Evolutionary conservation across 495 filamentous ascomycete species (phyloP).

Genomic region (Trypethelium eluteriae): DNA sequence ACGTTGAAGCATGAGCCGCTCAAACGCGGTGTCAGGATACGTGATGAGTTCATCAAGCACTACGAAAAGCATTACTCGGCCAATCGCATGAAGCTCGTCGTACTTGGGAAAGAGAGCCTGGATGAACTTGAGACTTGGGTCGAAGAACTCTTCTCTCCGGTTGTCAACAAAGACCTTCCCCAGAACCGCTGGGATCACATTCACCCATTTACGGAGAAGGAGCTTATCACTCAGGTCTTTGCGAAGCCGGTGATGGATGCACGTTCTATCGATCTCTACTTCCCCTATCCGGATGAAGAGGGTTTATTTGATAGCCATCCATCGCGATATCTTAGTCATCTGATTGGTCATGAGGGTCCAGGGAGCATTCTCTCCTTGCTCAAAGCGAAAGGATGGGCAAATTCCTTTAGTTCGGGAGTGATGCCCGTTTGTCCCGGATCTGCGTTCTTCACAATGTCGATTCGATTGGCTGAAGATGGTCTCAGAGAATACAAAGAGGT

Average conservation of each 20-base stretch:
- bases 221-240: conserved; percentile 75
- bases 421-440: conserved; percentile 73
- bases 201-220: conserved; percentile 56
- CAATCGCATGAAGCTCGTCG: conserved; percentile 91
- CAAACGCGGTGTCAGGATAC: conserved; percentile 73
- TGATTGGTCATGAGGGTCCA: conserved; percentile 95
- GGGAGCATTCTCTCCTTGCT: conserved; percentile 93
- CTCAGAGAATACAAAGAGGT: conserved; percentile 80
- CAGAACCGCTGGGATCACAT: conserved; percentile 75
- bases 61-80: conserved; percentile 88
- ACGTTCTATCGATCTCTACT: conserved; percentile 73
- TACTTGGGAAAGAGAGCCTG: conserved; percentile 79
- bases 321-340: conserved; percentile 80
- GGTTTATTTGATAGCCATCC: conserved; percentile 73
- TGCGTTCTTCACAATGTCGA: conserved; percentile 70
- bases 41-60: conserved; percentile 91
- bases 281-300: conserved; percentile 88
- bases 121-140: conserved; percentile 88
- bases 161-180: conserved; percentile 76
- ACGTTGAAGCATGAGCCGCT: conserved; percentile 80
- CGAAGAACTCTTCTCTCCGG: conserved; percentile 70
- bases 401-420: conserved; percentile 71
- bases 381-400: conserved; percentile 94
- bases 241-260: conserved; percentile 96
- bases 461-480: conserved; percentile 81